Evolutionary conservation across 2,329 filamentous ascomycete species (phyloP).

Genomic region (Cyanodermella asteris): DNA sequence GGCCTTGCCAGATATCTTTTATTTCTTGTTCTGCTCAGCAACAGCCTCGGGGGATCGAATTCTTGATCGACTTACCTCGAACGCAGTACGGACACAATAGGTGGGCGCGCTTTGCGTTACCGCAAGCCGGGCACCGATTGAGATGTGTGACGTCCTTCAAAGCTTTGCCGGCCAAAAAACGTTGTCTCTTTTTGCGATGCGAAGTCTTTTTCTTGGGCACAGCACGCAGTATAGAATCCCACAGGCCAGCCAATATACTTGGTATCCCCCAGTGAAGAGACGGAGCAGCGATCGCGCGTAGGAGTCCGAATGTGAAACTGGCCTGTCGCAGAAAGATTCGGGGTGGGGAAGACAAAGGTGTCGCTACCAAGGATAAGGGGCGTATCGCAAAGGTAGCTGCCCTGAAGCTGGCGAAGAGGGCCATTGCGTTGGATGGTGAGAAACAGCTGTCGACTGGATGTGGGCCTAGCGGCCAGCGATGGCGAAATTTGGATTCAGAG

Average conservation of each 20-base stretch:
- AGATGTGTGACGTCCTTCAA: constrained; percentile 74
- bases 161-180: constrained; percentile 89
- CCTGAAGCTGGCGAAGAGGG: too few relatives aligned
- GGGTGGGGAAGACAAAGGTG: constrained; percentile 15
- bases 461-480: too few relatives aligned
- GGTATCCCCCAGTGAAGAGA: constrained; percentile 26
- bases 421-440: too few relatives aligned
- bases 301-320: not conserved
- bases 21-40: constrained; percentile 14
- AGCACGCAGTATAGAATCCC: constrained; percentile 77
- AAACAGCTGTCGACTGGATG: too few relatives aligned
- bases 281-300: not conserved
- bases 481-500: too few relatives aligned
- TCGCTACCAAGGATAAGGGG: too few relatives aligned
- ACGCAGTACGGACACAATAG: constrained; percentile 74
- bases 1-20: constrained; percentile 21
- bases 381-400: too few relatives aligned
- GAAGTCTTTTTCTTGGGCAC: constrained; percentile 99
- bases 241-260: constrained; percentile 56
- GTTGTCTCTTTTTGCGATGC: constrained; percentile 79
- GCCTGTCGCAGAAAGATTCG: constrained; percentile 1
- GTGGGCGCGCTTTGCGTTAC: constrained; percentile 71
- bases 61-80: constrained; percentile 36
- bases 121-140: constrained; percentile 78
- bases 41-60: constrained; percentile 2